phyloP scores from a whole-genome alignment of 1,139 yeast species.

The Candida dubliniensis region DNA sequence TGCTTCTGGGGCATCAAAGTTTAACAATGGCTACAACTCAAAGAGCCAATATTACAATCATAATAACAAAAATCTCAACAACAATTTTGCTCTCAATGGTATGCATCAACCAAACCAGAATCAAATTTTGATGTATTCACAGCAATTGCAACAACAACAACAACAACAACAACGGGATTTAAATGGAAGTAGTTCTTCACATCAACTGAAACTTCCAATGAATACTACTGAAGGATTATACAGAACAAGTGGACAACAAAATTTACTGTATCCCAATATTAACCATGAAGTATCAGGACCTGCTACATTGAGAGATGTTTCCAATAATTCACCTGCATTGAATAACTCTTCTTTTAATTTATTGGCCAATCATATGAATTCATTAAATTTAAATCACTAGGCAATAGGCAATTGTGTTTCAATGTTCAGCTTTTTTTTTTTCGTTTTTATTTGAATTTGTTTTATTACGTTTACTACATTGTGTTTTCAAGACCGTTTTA shows the following conservation, averaged over 20 bases:
- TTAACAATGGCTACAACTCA: not conserved
- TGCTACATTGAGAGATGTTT: constrained; percentile 9
- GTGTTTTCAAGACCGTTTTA: not conserved
- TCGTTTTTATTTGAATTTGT: constrained; percentile 3
- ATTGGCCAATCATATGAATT: constrained; percentile 32
- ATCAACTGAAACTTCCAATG: constrained; percentile 21
- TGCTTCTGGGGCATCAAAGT: not conserved
- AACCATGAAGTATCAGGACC: constrained; percentile 1
- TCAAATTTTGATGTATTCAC: constrained; percentile 8
- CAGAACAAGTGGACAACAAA: constrained; percentile 8
- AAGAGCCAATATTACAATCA: not conserved
- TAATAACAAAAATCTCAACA: constrained; percentile 1
- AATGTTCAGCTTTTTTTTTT: not conserved
- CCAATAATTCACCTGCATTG: constrained; percentile 9
- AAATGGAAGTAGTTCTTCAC: constrained; percentile 5
- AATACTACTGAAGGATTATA: constrained; percentile 30
- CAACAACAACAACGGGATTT: not conserved
- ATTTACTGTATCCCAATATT: not conserved
- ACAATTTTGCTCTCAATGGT: not conserved
- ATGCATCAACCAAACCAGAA: constrained; percentile 1
- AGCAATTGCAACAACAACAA: constrained; percentile 6
- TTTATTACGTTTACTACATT: not conserved
- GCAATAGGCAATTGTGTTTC: constrained; percentile 9
- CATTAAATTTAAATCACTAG: constrained; percentile 34
- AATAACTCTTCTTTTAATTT: constrained; percentile 16